Percentiles rank a stretch among this genome's conserved stretches.
phyloP scores from a whole-genome alignment of 2,329 filamentous ascomycete species.

The Cladosporium oxysporum region DNA sequence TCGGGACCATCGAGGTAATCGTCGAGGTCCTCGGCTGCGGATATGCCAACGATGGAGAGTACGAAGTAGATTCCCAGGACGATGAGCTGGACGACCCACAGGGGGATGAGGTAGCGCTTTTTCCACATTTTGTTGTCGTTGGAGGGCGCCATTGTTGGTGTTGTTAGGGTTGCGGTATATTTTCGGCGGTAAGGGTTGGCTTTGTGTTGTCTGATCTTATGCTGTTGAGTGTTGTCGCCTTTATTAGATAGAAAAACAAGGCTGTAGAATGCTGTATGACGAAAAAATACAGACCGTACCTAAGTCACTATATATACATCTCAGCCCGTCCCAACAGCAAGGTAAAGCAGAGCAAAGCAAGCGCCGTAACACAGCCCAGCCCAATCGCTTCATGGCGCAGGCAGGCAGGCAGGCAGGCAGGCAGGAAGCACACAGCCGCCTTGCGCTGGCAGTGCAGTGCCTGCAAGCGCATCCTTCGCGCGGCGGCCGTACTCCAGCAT shows the following conservation, averaged over 20 bases:
- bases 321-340: background rate
- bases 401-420: no score
- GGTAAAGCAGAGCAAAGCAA: background rate
- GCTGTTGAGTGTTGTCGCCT: background rate
- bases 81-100: conserved; percentile 31
- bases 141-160: conserved; percentile 3
- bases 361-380: background rate
- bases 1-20: background rate
- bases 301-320: background rate
- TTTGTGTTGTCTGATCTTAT: background rate
- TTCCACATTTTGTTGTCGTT: conserved; percentile 27
- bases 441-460: background rate
- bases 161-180: background rate
- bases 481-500: background rate
- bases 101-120: conserved; percentile 33
- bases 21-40: background rate
- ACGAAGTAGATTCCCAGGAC: conserved; percentile 25
- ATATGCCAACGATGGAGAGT: conserved; percentile 20
- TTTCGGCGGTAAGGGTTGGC: background rate
- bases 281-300: background rate
- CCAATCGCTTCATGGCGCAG: background rate
- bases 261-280: background rate
- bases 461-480: conserved; percentile 6
- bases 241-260: background rate
- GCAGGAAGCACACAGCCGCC: background rate